Evolutionary conservation across 2,329 filamentous ascomycete genomes (phyloP), one percentile per base, ranked within the genome.

Genomic region (Pleoardoris graminearum): DNA sequence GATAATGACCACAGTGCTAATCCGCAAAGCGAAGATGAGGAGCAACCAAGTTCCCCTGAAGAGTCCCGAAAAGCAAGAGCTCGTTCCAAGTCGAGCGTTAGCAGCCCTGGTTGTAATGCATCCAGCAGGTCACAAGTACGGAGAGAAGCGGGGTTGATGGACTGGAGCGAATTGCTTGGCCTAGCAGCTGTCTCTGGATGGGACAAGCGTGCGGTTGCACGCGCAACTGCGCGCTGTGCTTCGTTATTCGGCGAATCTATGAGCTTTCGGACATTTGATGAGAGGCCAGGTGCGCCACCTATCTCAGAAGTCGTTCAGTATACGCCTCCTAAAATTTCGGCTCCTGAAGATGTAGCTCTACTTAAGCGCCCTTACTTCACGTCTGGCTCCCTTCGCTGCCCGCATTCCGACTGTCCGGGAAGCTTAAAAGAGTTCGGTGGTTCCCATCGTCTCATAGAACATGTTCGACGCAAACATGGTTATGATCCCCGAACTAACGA

Each of bases 131-230:
- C 54, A 21, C 57, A 63, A 37, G 41, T 53, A 38, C 48, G 47
- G 21, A 33, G 23, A 17, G 55, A 62, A 33, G 51, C 51, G 29
- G 59, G 64, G 12, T 55, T 70, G 6, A 60, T 71, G 19, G 89
- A 95, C 74, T 97, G 93, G 93, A 88, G 85, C 60, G 90, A 96
- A 60, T 82, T 97, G 1, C 75, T 97, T 23, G 89, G 89, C 0
- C 80, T 91, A 0, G 93, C 93, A 2, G 82, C 89, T 0, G 75
- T 95, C 44, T 83, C 83, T 1, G 90, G 89, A 0, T 92, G 91
- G 73, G 56, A 70, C 19, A 77, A 88, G 1, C 71, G 76, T 1
- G 87, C 85, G 0, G 74, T 97, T 11, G 82, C 85, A 47, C 83
- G 89, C 25, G 83, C 91, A 0, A 82, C 88, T 1, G 80, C 85